phyloP scores from a whole-genome alignment of 2,329 filamentous ascomycete species.

The Penicillium palitans region DNA sequence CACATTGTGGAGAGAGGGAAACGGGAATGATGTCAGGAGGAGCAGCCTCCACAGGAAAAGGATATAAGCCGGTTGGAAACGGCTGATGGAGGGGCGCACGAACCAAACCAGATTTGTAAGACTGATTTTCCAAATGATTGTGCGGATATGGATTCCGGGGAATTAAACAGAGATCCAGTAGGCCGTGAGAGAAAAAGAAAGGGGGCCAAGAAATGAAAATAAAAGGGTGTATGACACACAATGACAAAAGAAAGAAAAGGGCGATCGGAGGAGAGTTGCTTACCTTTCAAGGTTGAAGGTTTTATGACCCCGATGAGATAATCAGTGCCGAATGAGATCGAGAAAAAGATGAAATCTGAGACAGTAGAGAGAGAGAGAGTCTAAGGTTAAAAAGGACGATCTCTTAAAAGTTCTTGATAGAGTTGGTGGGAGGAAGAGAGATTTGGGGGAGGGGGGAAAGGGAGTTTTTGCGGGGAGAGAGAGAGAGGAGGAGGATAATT shows the following conservation, averaged over 20 bases:
- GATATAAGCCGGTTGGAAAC: neutral
- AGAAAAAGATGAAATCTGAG: neutral
- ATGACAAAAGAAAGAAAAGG: neutral
- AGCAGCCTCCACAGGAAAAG: neutral
- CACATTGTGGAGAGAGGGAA: neutral
- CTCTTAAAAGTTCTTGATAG: neutral
- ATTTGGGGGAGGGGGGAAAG: neutral
- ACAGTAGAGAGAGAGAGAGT: neutral
- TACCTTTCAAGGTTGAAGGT: neutral
- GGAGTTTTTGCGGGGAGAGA: neutral
- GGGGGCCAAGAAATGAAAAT: neutral
- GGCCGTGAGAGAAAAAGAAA: neutral
- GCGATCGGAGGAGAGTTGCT: neutral
- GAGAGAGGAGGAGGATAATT: neutral
- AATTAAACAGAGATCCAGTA: neutral
- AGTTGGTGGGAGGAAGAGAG: neutral
- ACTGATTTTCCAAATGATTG: neutral
- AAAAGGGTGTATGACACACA: neutral
- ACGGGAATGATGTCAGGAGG: neutral
- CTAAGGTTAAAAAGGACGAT: neutral
- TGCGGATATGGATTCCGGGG: constrained; percentile 1
- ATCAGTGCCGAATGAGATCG: neutral
- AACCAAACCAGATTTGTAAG: neutral
- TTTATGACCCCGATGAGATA: neutral
- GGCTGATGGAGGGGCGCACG: neutral